Evolutionary conservation across 345 rosid genomes (phyloP), one percentile per base, ranked within the genome.

Genomic region (Carallia pectinifolia): DNA sequence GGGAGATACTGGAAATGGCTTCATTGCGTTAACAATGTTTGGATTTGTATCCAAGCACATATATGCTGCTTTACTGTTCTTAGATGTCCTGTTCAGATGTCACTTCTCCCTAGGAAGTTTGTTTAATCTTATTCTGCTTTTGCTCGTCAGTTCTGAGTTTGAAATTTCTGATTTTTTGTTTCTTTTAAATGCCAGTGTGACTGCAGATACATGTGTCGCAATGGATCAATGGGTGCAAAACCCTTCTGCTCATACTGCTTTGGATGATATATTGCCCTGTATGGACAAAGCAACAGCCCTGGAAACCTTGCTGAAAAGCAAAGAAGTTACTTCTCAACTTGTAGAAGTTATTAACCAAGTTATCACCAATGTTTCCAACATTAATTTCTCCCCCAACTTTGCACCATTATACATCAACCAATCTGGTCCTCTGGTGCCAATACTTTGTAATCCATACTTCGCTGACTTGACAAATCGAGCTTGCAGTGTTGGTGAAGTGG

Each of bases 351-450:
- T 95, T 30, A 92, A 95, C 73, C 84, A 86, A 72, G 97, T 92
- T 76, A 90, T 90, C 80, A 86, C 91, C 80, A 95, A 95, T n/a
- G 97, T 95, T 50, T 84, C 99, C 55, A 92, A 95, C 83, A 77
- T 92, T 48, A 92, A 95, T 73, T 95, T 92, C 74, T 86, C 97
- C n/a, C 97, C 97, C 27, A 88, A 81, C 80, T 87, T 90, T 71
- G 82, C 75, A 1, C 77, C 88, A 55, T 64, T 95, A 74, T 95
- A 95, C 85, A 65, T 85, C 85, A 95, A 92, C 78, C 99, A 95
- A 77, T 89, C 97, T 5, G 99, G 97, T 71, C 97, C 97, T 0
- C 69, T 87, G 58, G 88, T 92, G 63, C 99, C 97, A 3, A 34
- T 83, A 38, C 92, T 92, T 68, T 95, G 99, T 87, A 95, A 90